Base-by-base conservation (phyloP, 169 alveolate genomes). In the Plasmodium adleri region DNA sequence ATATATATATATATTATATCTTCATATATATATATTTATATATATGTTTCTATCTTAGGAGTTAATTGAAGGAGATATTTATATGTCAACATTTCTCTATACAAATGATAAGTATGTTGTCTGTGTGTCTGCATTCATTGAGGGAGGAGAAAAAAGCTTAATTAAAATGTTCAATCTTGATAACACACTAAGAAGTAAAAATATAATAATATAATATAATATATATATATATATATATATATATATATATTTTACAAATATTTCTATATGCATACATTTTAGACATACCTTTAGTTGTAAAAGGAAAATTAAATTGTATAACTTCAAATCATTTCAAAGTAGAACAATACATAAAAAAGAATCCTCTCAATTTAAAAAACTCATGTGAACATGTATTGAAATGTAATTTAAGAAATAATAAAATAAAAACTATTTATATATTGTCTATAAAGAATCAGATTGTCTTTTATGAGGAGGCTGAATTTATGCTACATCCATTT, bases 281-380 rank as follows among this genome's bases (percentile, higher is more conserved):
- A 63, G 72, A 63, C 12, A 7, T 24, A 7, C 72, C 72, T 26
- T 24, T 63, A 17, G 45, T 63, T 7, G 72, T 63, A 10, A 39
- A 63, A 24, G 72, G 72, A 15, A 63, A 63, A 63, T n/a, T 63
- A 7, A 24, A 63, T 20, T 63, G 72, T 63, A 24, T 63, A 15
- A 63, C 26, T 1, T 63, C 72, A 6, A 63, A 15, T 63, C 5
- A 24, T 32, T 20, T 20, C 17, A 24, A 63, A 8, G 26, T 24
- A 15, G 24, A 56, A 56, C 7, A 56, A 56, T 22, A 15, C 17
- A 13, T 5, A 56, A 56, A 56, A 56, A 56, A 56, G 6, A 1
- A 3, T 56, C 2, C 7, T 1, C 0, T 56, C 26, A 56, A 13
- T 17, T 2, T 56, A 8, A 56, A 56, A 9, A 12, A 22, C 0